These are phyloP conservation scores for Aphanomyces stellatus DNA, from an alignment of 352 stramenopile genomes.

Conservation along the genomic window DNA sequence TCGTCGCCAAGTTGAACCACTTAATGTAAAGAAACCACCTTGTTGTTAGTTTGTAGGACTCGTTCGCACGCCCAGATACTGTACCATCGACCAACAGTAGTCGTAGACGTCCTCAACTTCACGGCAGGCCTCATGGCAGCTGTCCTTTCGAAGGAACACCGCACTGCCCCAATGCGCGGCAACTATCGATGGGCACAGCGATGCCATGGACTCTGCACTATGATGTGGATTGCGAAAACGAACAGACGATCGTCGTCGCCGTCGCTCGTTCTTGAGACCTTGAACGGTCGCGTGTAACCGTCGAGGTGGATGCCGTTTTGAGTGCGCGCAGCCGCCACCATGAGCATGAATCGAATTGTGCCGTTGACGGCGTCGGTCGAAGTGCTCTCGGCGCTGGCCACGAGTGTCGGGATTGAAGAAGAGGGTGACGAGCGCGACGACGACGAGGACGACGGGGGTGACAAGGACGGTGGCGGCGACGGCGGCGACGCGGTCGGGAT, in stretches of 20 bases:
- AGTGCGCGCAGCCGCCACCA: not conserved
- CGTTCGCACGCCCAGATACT: no score
- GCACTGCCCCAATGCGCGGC: no score
- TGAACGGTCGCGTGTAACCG: not conserved
- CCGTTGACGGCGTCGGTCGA: conserved; percentile 3
- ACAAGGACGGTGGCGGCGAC: not conserved
- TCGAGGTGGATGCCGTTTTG: no score
- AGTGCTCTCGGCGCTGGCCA: not conserved
- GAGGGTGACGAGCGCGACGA: not conserved
- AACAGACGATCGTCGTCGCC: not conserved
- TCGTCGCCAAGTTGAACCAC: conserved; percentile 22
- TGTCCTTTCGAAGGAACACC: no score
- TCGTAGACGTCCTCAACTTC: no score
- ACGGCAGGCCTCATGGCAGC: no score
- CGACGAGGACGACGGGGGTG: not conserved
- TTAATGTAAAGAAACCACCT: not conserved
- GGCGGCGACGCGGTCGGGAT: not conserved
- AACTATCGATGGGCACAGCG: no score
- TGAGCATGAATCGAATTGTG: not conserved
- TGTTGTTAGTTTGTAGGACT: conserved; percentile 3
- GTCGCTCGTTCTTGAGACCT: no score
- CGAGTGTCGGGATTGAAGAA: not conserved
- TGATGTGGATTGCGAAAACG: not conserved
- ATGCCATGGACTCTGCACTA: no score
- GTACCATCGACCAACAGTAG: no score